phyloP scores from a whole-genome alignment of 1,284 basidiomycete species.

The Peniophora sp. region DNA sequence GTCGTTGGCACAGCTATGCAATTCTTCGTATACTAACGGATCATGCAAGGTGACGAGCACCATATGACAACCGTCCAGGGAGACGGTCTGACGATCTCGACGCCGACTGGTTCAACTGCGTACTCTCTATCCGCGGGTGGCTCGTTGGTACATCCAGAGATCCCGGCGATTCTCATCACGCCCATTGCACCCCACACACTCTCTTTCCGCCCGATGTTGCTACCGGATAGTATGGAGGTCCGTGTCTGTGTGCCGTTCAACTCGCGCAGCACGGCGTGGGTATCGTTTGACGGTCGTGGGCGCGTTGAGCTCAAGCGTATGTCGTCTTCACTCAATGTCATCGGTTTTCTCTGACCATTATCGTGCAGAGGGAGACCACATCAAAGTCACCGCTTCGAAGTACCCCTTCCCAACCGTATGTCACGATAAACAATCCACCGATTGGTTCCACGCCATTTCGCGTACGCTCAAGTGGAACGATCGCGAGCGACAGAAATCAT shows the following conservation, averaged over 20 bases:
- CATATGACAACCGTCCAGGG: slow-evolving; percentile 99
- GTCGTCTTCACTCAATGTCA: slow-evolving; percentile 21
- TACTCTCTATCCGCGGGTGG: slow-evolving; percentile 98
- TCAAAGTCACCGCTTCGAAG: slow-evolving; percentile 96
- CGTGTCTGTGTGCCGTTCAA: slow-evolving; percentile 98
- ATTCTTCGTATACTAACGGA: not conserved
- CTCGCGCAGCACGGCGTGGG: slow-evolving; percentile 97
- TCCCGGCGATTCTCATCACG: slow-evolving; percentile 93
- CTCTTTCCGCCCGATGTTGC: slow-evolving; percentile 96
- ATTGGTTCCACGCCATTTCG: slow-evolving; percentile 97
- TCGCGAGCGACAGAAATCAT: slow-evolving; percentile 93
- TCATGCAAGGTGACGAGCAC: slow-evolving; percentile 81
- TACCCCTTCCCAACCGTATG: slow-evolving; percentile 99
- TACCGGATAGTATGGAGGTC: slow-evolving; percentile 98
- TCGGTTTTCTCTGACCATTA: slow-evolving; percentile 4
- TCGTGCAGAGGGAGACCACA: slow-evolving; percentile 90
- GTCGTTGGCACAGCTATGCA: slow-evolving; percentile 18
- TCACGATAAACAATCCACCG: slow-evolving; percentile 93
- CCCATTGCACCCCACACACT: slow-evolving; percentile 99
- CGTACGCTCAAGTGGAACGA: slow-evolving; percentile 98
- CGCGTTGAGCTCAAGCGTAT: slow-evolving; percentile 90
- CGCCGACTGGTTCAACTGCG: slow-evolving; percentile 96
- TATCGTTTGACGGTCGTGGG: slow-evolving; percentile 95
- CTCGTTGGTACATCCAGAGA: slow-evolving; percentile 96
- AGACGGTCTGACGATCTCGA: slow-evolving; percentile 93